A percentile compares a stretch with the other conserved stretches of the same genome.
These are phyloP conservation scores for Neurospora tetrasperma DNA, from an alignment of 495 filamentous ascomycete species.

Conservation along the genomic window DNA sequence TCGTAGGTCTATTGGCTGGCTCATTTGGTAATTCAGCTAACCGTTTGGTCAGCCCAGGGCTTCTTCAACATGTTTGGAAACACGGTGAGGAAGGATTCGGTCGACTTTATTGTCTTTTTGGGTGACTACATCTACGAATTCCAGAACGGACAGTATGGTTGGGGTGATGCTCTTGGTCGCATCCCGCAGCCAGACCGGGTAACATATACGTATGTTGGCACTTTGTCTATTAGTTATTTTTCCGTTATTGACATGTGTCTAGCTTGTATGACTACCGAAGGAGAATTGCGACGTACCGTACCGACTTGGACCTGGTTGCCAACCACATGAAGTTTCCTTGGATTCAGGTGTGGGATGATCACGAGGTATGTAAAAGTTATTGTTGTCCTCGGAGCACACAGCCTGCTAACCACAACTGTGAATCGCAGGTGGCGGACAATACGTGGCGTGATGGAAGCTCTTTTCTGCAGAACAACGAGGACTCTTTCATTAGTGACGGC, in stretches of 20 bases:
- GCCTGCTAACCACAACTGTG: background rate
- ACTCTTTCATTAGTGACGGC: slow-evolving; percentile 48
- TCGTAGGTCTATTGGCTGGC: slow-evolving; percentile 25
- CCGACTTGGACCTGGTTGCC: slow-evolving; percentile 49
- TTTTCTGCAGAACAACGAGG: slow-evolving; percentile 49
- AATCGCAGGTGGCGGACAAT: slow-evolving; percentile 48
- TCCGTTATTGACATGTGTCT: slow-evolving; percentile 18
- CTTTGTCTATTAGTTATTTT: slow-evolving; percentile 17
- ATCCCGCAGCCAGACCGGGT: slow-evolving; percentile 45
- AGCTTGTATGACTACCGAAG: slow-evolving; percentile 52
- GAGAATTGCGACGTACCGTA: slow-evolving; percentile 48
- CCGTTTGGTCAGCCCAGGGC: slow-evolving; percentile 22
- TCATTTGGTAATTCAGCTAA: background rate
- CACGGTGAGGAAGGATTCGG: slow-evolving; percentile 52
- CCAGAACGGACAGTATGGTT: slow-evolving; percentile 45
- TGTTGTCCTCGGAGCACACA: background rate
- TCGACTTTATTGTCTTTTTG: slow-evolving; percentile 56
- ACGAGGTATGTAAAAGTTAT: slow-evolving; percentile 23
- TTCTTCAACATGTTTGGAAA: slow-evolving; percentile 61
- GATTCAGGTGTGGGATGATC: slow-evolving; percentile 65
- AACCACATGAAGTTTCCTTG: slow-evolving; percentile 51
- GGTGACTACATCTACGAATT: slow-evolving; percentile 66
- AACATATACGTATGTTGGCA: slow-evolving; percentile 33
- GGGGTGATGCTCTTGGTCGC: slow-evolving; percentile 39
- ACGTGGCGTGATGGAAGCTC: slow-evolving; percentile 46